A percentile compares a stretch with the other conserved stretches of the same genome.
Evolutionary conservation across 2,329 filamentous ascomycete genomes (phyloP).

Genomic region (Cercospora sp.): DNA sequence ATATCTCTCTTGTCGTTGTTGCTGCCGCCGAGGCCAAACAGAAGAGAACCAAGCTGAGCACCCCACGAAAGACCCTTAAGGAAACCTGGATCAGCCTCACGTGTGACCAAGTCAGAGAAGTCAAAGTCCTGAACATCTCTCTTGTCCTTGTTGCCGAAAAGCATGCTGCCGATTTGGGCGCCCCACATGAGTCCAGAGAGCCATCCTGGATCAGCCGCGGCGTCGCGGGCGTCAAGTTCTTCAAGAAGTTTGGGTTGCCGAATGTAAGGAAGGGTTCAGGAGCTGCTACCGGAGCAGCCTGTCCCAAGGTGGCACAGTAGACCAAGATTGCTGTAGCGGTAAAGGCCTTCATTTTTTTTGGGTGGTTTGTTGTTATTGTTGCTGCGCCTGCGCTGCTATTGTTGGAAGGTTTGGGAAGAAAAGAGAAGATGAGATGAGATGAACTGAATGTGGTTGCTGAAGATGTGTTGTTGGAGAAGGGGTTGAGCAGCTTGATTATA

Average conservation of each 20-base stretch:
- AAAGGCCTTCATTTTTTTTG: not conserved
- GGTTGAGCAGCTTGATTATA: not conserved
- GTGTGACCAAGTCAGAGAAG: too few relatives aligned
- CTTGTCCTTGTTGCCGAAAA: too few relatives aligned
- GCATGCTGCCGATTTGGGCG: too few relatives aligned
- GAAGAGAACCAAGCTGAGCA: too few relatives aligned
- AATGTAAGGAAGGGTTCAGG: not conserved
- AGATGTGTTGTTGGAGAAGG: not conserved
- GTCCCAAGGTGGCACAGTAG: not conserved
- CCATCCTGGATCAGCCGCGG: not conserved
- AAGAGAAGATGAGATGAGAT: slow-evolving; percentile 2
- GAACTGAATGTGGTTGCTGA: not conserved
- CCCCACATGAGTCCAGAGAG: too few relatives aligned
- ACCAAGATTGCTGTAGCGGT: not conserved
- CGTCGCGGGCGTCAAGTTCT: not conserved
- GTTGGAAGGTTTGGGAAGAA: not conserved
- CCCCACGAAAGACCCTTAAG: too few relatives aligned
- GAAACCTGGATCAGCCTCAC: too few relatives aligned
- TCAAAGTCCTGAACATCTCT: too few relatives aligned
- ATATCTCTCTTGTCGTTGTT: too few relatives aligned
- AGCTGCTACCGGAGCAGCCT: slow-evolving; percentile 1
- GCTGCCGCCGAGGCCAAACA: too few relatives aligned
- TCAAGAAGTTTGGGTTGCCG: not conserved
- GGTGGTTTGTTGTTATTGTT: not conserved
- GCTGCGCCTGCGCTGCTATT: not conserved